Conservation (phyloP, 768 basidiomycete genomes). For the Tulasnella sp. region DNA sequence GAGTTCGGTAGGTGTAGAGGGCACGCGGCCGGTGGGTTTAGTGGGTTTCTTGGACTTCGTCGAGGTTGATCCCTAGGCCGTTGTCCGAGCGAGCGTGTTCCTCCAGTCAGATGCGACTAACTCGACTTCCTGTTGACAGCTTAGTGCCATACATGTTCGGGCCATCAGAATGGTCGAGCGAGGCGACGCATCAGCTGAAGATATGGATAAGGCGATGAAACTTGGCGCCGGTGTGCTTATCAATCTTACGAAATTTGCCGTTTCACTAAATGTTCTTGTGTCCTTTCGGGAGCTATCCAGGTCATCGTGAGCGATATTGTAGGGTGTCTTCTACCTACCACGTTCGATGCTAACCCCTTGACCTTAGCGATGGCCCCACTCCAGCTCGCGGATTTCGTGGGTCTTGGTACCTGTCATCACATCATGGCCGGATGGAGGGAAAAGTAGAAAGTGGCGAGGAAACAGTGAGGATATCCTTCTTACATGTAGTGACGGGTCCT, state of each 20-base stretch:
- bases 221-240: slow-evolving; percentile 31
- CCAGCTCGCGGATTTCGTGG: slow-evolving; percentile 30
- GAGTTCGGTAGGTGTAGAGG: slow-evolving; percentile 50
- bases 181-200: slow-evolving; percentile 31
- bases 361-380: slow-evolving; percentile 27
- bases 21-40: slow-evolving; percentile 18
- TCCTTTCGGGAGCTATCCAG: too few relatives aligned
- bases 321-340: neutral
- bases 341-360: neutral
- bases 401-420: slow-evolving; percentile 26
- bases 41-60: too few relatives aligned
- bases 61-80: too few relatives aligned
- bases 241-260: slow-evolving; percentile 19
- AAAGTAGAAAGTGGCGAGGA: slow-evolving; percentile 26
- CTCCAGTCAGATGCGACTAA: too few relatives aligned
- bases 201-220: slow-evolving; percentile 35
- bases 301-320: neutral
- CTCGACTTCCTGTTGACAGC: neutral
- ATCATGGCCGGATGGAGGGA: slow-evolving; percentile 32
- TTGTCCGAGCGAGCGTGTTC: too few relatives aligned
- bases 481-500: neutral
- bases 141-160: slow-evolving; percentile 33
- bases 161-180: slow-evolving; percentile 33
- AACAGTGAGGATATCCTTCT: neutral
- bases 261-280: neutral